Percentiles rank a stretch among this genome's conserved stretches.
Evolutionary conservation across 2,329 filamentous ascomycete genomes (phyloP).

Genomic region (Arthrobotrys conoides): DNA sequence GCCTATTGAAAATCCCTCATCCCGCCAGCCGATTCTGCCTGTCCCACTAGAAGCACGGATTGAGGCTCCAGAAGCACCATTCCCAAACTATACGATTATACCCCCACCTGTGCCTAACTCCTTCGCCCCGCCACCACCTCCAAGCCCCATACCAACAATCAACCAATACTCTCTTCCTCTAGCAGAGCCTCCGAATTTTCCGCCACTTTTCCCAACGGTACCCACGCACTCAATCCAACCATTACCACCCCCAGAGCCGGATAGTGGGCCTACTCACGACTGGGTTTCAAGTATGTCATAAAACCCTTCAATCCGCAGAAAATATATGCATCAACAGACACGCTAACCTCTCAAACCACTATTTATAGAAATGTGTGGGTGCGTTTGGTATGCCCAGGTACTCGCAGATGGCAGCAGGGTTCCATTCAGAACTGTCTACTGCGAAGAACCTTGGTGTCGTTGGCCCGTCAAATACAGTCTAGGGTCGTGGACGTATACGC

Average conservation of each 20-base stretch:
- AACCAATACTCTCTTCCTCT: not conserved
- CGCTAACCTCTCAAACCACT: not conserved
- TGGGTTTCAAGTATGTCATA: constrained; percentile 4
- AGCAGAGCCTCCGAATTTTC: not conserved
- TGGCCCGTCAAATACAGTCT: constrained; percentile 6
- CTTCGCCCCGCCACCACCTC: not conserved
- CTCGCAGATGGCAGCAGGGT: constrained; percentile 4
- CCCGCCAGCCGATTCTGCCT: not conserved
- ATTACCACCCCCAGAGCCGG: not conserved
- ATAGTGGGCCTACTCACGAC: not conserved
- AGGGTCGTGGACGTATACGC: not conserved
- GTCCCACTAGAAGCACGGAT: not conserved
- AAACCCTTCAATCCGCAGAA: not conserved
- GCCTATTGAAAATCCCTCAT: not conserved
- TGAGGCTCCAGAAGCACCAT: not conserved
- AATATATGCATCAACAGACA: not conserved
- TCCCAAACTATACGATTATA: not conserved
- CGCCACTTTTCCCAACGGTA: not conserved
- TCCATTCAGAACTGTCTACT: constrained; percentile 2
- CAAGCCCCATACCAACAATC: not conserved
- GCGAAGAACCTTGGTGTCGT: constrained; percentile 22
- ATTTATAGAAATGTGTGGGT: constrained; percentile 21
- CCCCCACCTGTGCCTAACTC: not conserved
- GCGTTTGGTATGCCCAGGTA: constrained; percentile 10
- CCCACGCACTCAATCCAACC: not conserved